Evolutionary conservation across 2,329 filamentous ascomycete species (phyloP), one percentile per base, ranked within the genome.

Genomic region (Aspergillus sojae): DNA sequence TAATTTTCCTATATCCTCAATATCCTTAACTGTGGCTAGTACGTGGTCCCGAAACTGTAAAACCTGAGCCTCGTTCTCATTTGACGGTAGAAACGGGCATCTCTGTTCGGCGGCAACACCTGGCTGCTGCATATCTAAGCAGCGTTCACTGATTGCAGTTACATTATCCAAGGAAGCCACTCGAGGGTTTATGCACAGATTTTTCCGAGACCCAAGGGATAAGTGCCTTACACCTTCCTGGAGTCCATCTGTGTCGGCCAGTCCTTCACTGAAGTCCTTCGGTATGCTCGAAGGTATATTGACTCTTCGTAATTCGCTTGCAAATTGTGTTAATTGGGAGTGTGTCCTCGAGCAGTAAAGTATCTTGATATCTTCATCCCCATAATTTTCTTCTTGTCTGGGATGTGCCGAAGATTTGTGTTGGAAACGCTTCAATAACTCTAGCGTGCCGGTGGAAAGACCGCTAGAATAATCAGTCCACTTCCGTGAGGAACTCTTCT

Each of bases 291-390:
- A 84, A 5, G 93, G 92, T 64, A 96, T 88, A 0, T 81, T 80
- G n/a, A 96, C 91, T 32, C 92, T 88, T 1, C 89, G 87, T 57
- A 97, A 80, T 76, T 97, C 94, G 48, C 88, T 86, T 21, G 94
- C 89, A 76, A 97, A 96, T 74, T 97, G 94, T 1, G 91, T 90
- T 16, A 97, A 80, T 73, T 97, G 94, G 3, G 94, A 97, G 77
- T 97, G 94, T 1, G 94, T 97, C 73, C 94, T 87, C 9, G 94
- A 97, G 61, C 93, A 95, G 79, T 94, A 97, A 77, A 92, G 96
- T 58, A 97, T 91, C 83, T 94, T 96, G 57, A 91, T 82, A 67
- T 90, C 88, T 14, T 86, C 82, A 9, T 84, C 76, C 43, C 86
- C 82, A n/a, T 83, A 79, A 10, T 85, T 80, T 32, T 52, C 30